These are phyloP conservation scores for Gentiana dahurica DNA, from an alignment of 257 asterid genomes.

Conservation along the genomic window DNA sequence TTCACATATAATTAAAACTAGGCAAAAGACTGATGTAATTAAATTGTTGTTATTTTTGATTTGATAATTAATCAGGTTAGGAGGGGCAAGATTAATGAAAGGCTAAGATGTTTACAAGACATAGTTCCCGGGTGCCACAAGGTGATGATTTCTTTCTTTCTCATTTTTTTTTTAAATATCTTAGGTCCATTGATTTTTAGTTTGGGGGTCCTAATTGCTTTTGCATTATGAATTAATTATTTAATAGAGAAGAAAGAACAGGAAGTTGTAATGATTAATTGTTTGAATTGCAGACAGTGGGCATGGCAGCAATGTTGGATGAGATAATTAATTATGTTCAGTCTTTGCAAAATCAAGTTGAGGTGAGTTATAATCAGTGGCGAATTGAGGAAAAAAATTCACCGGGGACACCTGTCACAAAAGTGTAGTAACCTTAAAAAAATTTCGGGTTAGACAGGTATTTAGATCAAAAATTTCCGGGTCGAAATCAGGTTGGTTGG, in stretches of 20 bases:
- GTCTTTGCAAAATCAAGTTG: slow-evolving; percentile 88
- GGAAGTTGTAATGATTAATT: not conserved
- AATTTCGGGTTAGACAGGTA: no score
- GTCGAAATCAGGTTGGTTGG: no score
- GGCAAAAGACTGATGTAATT: no score
- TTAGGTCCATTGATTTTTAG: not conserved
- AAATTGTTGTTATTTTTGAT: no score
- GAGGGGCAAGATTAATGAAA: slow-evolving; percentile 82
- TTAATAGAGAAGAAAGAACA: not conserved
- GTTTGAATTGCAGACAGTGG: slow-evolving; percentile 65
- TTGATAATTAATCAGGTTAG: slow-evolving; percentile 42
- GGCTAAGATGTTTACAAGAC: slow-evolving; percentile 72
- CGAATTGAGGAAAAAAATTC: not conserved
- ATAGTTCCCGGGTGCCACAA: slow-evolving; percentile 94
- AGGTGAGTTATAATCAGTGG: slow-evolving; percentile 29
- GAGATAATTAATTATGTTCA: slow-evolving; percentile 83
- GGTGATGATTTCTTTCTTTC: slow-evolving; percentile 20
- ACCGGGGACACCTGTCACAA: not conserved
- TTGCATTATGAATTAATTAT: not conserved
- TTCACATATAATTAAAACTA: not conserved
- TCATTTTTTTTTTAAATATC: no score
- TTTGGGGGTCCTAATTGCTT: no score
- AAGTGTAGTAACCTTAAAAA: not conserved
- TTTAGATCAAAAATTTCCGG: no score
- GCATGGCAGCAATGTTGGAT: slow-evolving; percentile 95